Evolutionary conservation across 495 filamentous ascomycete genomes (phyloP), one percentile per base, ranked within the genome.

Genomic region (Aspergillus heteromorphus): DNA sequence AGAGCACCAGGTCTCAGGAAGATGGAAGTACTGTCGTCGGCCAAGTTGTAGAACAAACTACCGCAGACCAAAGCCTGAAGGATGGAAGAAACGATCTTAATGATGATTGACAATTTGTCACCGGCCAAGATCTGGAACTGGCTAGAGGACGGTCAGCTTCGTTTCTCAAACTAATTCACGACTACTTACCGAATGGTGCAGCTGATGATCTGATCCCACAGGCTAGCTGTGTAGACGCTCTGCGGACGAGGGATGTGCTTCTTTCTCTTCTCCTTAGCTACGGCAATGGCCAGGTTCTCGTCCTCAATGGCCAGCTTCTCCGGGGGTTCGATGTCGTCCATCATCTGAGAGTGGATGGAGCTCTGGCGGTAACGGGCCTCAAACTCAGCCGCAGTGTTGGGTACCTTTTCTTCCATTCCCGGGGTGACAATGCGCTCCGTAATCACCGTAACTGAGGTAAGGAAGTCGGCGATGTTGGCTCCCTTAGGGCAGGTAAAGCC

Each of bases 381-480:
- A 58, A 92, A 92, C 50, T 93, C 87, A 42, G 89, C 86, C 2
- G 89, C 79, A 0, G 87, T 90, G 49, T 79, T 80, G 1, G 87
- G 89, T 0, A 81, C 83, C 45, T 70, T 81, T 50, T 73, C 72
- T 64, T 89, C 84, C 58, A 83, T 87, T 1, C 87, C 89, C 4
- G 78, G 64, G 19, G 78, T 75, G 21, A 87, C 73, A 40, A 83
- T 70, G 18, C 88, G 82, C 63, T 92, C 88, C 0, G 72, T 72
- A 1, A 87, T 71, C 47, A 83, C 86, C 0, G 89, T 92, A 62
- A 92, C 77, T 2, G 88, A 87, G 2, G 88, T 92, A 0, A 92
- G 72, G 72, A 87, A 93, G 63, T 93, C 89, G 6, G 87, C 84
- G 2, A 85, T 84, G 6, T 86, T 92, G 53, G 85, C 80, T 34